Conservation (phyloP, 2,329 filamentous ascomycete genomes). For the Leptographium lundbergii region DNA sequence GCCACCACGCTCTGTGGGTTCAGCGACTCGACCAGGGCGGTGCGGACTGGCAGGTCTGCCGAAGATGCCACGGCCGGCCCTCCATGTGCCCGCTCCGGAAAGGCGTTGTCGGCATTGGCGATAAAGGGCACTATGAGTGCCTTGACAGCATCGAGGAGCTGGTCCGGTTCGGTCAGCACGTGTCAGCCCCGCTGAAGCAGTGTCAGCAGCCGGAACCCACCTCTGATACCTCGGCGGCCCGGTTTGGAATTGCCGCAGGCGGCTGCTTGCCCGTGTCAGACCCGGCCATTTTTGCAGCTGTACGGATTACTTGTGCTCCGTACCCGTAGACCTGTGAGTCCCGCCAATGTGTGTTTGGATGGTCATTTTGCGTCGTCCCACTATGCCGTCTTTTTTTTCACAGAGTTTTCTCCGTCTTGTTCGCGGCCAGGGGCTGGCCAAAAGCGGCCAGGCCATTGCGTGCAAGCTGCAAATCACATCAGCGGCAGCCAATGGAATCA, state of each 20-base stretch:
- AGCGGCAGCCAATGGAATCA: neutral
- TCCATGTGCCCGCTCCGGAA: slow-evolving; percentile 38
- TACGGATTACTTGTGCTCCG: neutral
- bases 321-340: neutral
- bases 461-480: neutral
- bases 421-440: neutral
- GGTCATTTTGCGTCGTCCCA: neutral
- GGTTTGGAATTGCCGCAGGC: slow-evolving; percentile 7
- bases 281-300: neutral
- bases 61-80: slow-evolving; percentile 29
- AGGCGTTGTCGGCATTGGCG: slow-evolving; percentile 52
- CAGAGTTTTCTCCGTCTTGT: neutral
- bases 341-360: neutral
- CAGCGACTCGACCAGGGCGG: slow-evolving; percentile 51
- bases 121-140: slow-evolving; percentile 60
- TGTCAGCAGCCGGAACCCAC: slow-evolving; percentile 8
- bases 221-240: slow-evolving; percentile 19
- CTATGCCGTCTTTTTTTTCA: neutral
- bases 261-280: neutral
- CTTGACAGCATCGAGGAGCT: slow-evolving; percentile 59
- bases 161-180: neutral
- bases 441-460: neutral
- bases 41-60: slow-evolving; percentile 28
- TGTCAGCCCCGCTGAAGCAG: neutral
- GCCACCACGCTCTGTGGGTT: slow-evolving; percentile 44